Base-by-base conservation (phyloP, 2,329 filamentous ascomycete genomes). In the Dactylella cylindrospora region DNA sequence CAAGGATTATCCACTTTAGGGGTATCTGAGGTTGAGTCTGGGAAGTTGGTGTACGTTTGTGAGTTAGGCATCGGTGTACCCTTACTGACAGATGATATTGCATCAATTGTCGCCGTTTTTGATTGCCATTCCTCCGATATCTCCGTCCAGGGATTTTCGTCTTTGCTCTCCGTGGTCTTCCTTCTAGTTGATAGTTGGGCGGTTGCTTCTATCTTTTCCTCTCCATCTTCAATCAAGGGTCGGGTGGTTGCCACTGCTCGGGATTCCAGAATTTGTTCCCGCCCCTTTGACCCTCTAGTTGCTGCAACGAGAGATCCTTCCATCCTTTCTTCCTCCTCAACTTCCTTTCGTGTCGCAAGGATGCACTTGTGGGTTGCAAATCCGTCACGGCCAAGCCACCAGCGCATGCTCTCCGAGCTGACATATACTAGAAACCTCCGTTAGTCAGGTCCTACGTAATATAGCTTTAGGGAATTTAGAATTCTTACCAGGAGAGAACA, bases 321-420 rank as follows among this genome's bases (percentile, higher is more conserved):
- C 72, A 59, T 59, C n/a, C 53, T 68, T 61, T 73, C 74, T 44
- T 84, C 81, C 49, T 86, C 83, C 22, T 72, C 75, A 35, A 85
- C 82, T 67, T 85, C 82, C 64, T 90, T 86, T 31, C 81, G 80
- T 0, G 90, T 95, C 0, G 87, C 80, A 5, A 96, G 76, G 45
- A 96, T 94, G 70, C 90, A 96, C 71, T 87, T 88, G 69, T 95
- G 88, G 68, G 79, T 83, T 20, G 82, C 85, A 69, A 95, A 96
- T 67, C 90, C 90, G 68, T 93, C 88, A 3, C 84, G 77, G 0
- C 90, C 91, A 0, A 96, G 79, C 91, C 91, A 96, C 91, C 91
- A 97, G 4, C 88, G 79, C 88, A 96, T 95, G 57, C 84, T 85
- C 74, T 96, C 90, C 0, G 88, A 81, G 67, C 84, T 89, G 44